Percentiles rank a stretch among this genome's conserved stretches.
These are phyloP conservation scores for Boletus rubroflammeus DNA, from an alignment of 768 basidiomycete genomes.

Conservation along the genomic window DNA sequence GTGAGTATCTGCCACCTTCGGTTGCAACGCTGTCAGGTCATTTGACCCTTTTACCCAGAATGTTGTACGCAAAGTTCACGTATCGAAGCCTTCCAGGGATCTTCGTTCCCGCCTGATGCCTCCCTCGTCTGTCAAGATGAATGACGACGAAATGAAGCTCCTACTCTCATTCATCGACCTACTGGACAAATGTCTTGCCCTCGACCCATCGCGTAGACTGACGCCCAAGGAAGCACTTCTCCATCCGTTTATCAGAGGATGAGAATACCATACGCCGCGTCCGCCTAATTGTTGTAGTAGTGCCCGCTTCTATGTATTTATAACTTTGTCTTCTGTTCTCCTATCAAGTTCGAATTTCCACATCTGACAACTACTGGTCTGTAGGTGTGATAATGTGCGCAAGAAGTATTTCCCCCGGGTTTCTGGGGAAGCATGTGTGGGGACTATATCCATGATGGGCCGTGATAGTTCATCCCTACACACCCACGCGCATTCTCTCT, in stretches of 20 bases:
- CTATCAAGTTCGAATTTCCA: slow-evolving; percentile 2
- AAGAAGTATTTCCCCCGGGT: background rate
- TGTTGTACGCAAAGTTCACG: slow-evolving; percentile 72
- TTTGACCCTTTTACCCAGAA: slow-evolving; percentile 51
- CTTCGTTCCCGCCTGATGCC: slow-evolving; percentile 81
- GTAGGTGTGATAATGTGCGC: slow-evolving; percentile 1
- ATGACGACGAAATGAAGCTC: slow-evolving; percentile 85
- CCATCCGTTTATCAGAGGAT: slow-evolving; percentile 81
- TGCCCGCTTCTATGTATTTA: slow-evolving; percentile 21
- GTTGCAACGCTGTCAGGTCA: slow-evolving; percentile 5
- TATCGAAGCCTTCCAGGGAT: slow-evolving; percentile 80
- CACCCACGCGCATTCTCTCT: background rate
- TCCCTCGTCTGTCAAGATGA: slow-evolving; percentile 68
- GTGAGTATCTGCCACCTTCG: slow-evolving; percentile 46
- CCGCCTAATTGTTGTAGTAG: slow-evolving; percentile 19
- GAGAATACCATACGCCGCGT: slow-evolving; percentile 14
- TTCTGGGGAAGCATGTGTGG: background rate
- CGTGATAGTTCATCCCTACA: background rate
- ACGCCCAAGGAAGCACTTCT: slow-evolving; percentile 86
- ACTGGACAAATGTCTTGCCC: slow-evolving; percentile 82
- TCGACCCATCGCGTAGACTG: slow-evolving; percentile 84
- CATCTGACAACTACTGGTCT: slow-evolving; percentile 12
- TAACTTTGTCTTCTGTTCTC: slow-evolving; percentile 11
- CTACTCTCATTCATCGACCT: slow-evolving; percentile 81
- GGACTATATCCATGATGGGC: background rate